These are phyloP conservation scores for Boletellus ananas DNA, from an alignment of 768 basidiomycete species.

Conservation along the genomic window DNA sequence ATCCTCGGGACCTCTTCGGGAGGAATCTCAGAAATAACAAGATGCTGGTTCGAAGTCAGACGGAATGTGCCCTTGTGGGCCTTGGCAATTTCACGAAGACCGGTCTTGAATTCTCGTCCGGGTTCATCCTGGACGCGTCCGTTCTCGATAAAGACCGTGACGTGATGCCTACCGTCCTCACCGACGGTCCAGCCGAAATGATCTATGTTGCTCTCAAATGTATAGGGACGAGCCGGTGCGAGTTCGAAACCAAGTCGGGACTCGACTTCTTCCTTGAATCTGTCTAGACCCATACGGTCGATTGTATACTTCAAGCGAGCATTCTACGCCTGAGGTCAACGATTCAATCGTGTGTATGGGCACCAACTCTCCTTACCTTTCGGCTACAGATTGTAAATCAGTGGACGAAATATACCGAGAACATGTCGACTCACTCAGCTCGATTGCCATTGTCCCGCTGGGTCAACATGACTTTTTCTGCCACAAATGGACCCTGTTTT, in stretches of 20 bases:
- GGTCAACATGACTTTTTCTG: constrained; percentile 89
- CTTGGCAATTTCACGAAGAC: constrained; percentile 87
- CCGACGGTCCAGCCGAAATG: constrained; percentile 93
- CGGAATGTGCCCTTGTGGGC: constrained; percentile 93
- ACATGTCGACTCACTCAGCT: constrained; percentile 59
- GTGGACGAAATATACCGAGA: background rate
- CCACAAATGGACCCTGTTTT: constrained; percentile 80
- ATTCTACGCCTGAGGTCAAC: constrained; percentile 44
- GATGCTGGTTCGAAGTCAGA: constrained; percentile 92
- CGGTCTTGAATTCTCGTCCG: constrained; percentile 86
- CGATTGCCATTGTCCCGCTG: constrained; percentile 98
- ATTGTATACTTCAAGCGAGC: constrained; percentile 96
- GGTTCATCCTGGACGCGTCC: constrained; percentile 96
- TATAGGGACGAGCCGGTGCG: constrained; percentile 66
- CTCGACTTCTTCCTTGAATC: constrained; percentile 89
- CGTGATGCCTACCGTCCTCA: constrained; percentile 85
- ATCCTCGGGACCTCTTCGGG: constrained; percentile 70
- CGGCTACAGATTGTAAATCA: constrained; percentile 38
- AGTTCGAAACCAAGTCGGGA: constrained; percentile 78
- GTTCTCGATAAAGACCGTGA: constrained; percentile 95
- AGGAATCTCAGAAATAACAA: constrained; percentile 81
- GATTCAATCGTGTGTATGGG: background rate
- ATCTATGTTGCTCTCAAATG: constrained; percentile 88
- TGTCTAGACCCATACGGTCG: constrained; percentile 88
- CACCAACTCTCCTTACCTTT: constrained; percentile 40